These are phyloP conservation scores for Gynostemma pentaphyllum DNA, from an alignment of 306 rosid species.

Conservation along the genomic window DNA sequence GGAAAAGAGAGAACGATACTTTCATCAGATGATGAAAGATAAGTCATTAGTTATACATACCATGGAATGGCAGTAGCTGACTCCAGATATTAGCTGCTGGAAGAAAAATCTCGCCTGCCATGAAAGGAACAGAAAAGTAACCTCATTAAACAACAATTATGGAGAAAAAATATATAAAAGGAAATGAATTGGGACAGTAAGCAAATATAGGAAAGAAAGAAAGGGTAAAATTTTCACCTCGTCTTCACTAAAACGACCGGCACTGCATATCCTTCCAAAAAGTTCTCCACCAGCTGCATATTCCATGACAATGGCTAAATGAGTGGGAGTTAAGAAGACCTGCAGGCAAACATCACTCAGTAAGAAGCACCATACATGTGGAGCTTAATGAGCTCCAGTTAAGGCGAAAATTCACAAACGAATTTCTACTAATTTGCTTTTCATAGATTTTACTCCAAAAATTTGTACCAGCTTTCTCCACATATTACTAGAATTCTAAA, in stretches of 20 bases:
- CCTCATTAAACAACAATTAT: background rate
- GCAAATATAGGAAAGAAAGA: background rate
- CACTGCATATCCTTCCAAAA: conserved; percentile 58
- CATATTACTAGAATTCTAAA: background rate
- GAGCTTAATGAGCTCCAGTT: conserved; percentile 1
- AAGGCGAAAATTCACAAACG: background rate
- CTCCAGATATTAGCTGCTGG: conserved; percentile 96
- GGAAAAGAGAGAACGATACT: background rate
- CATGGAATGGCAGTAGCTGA: conserved; percentile 84
- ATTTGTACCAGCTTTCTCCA: background rate
- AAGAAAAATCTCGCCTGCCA: conserved; percentile 93
- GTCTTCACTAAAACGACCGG: conserved; percentile 85
- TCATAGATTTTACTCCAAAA: background rate
- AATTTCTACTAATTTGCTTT: background rate
- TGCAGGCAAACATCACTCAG: conserved; percentile 19
- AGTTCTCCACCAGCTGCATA: conserved; percentile 96
- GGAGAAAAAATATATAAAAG: background rate
- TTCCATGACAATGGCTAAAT: conserved; percentile 87
- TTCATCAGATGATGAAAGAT: background rate
- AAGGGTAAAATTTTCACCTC: conserved; percentile 41
- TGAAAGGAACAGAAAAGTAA: background rate
- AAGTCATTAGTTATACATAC: conserved; percentile 40
- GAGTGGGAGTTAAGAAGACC: conserved; percentile 76
- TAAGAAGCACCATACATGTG: background rate
- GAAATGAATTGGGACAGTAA: background rate